A percentile compares a stretch with the other conserved stretches of the same genome.
Evolutionary conservation across 2,329 filamentous ascomycete species (phyloP).

Genomic region (Thielaviopsis euricoi): DNA sequence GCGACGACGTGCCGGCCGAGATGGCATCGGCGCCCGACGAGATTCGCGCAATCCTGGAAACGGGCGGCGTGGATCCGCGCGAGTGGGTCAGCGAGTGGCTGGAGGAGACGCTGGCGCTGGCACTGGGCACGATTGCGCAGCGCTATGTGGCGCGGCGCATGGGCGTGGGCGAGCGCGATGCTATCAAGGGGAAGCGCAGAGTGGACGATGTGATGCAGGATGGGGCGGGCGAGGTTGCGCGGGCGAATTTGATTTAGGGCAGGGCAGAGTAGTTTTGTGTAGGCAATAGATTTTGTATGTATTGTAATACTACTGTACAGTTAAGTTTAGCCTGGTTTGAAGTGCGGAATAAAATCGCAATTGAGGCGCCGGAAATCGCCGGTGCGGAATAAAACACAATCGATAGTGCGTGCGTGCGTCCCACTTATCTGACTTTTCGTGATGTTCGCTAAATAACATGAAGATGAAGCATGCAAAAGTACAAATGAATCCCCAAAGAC

Average conservation of each 20-base stretch:
- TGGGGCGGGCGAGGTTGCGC: conserved; percentile 40
- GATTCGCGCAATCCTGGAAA: conserved; percentile 69
- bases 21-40: conserved; percentile 43
- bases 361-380: too few species aligned
- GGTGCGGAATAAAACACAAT: too few species aligned
- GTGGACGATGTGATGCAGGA: conserved; percentile 39
- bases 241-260: conserved; percentile 35
- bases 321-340: too few species aligned
- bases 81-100: conserved; percentile 98
- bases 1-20: conserved; percentile 24
- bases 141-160: conserved; percentile 87
- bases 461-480: too few species aligned
- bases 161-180: conserved; percentile 74
- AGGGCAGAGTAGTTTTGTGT: background rate
- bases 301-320: too few species aligned
- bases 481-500: too few species aligned
- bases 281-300: too few species aligned
- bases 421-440: too few species aligned
- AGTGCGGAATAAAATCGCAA: too few species aligned
- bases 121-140: conserved; percentile 77
- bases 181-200: conserved; percentile 44
- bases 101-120: conserved; percentile 65
- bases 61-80: conserved; percentile 65
- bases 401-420: too few species aligned
- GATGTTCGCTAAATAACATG: too few species aligned